Evolutionary conservation across 257 asterid species (phyloP).

Genomic region (Petunia secreta): DNA sequence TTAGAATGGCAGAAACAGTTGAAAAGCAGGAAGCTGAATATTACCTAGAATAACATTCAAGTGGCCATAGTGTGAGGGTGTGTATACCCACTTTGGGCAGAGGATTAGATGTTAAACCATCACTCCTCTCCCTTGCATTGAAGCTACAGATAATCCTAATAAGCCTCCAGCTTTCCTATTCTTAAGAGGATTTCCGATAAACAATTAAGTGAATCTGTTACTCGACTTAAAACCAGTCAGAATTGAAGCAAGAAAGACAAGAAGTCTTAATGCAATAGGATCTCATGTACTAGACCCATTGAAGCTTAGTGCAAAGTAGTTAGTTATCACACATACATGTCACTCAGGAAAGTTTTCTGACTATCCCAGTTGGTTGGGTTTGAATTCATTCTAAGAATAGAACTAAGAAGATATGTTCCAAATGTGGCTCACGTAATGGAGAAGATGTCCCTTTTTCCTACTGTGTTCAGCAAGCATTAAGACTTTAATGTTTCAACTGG

Average conservation of each 20-base stretch:
- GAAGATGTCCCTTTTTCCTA: slow-evolving; percentile 12
- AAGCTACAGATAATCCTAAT: slow-evolving; percentile 11
- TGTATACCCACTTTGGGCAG: neutral
- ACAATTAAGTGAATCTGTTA: neutral
- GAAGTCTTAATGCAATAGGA: neutral
- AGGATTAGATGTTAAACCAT: slow-evolving; percentile 1
- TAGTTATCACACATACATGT: slow-evolving; percentile 17
- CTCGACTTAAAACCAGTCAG: slow-evolving; percentile 1
- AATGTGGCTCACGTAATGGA: neutral
- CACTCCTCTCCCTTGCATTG: neutral
- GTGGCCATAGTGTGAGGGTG: neutral
- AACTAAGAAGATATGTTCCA: neutral
- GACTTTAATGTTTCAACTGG: neutral
- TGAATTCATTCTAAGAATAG: neutral
- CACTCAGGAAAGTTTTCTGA: neutral
- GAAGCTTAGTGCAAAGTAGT: slow-evolving; percentile 16
- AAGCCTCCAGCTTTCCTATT: neutral
- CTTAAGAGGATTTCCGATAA: neutral
- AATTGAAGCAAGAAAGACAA: neutral
- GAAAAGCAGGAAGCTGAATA: neutral
- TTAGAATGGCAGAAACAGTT: slow-evolving; percentile 8
- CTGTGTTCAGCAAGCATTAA: slow-evolving; percentile 3
- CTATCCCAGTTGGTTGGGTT: neutral
- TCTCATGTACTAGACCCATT: neutral
- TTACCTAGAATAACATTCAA: neutral